Base-by-base conservation (phyloP, 208 protist species). In the Trypanosoma congolense region DNA sequence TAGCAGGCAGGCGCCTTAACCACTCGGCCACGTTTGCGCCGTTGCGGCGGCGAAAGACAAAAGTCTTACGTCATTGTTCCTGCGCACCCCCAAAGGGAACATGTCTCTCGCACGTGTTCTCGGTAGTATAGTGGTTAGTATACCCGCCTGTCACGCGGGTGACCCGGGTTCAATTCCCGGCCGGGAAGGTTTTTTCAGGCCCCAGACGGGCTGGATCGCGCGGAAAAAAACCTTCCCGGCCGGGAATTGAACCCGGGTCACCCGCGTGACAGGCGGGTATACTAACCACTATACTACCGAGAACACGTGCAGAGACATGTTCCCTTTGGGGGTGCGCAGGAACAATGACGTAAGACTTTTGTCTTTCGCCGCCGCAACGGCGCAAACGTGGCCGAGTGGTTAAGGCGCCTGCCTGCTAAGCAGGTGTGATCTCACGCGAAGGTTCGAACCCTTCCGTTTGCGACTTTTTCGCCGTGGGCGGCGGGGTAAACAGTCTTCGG, bases 1-100 rank as follows among this genome's bases (percentile, higher is more conserved):
- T 90, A 90, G 83, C 83, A 90, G 83, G 83, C 83, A 83, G 77
- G 73, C 83, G 83, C 83, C 78, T 90, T 90, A 85, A 87, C 79
- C 83, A 90, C 76, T 87, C 83, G 83, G 79, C 79, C 78, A 90
- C 72, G 69, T 90, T 90, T 87, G 83, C 83, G 72, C 56, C 42
- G 12, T 40, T 14, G 35, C 14, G 35, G 10, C 35, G 14, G 14
- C 41, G 5, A 12, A 55, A 16, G 16, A 8, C 8, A 6, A 25
- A 18, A 55, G 33, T 14, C n/a, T n/a, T n/a, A n/a, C n/a, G n/a
- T n/a, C n/a, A n/a, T n/a, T n/a, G n/a, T n/a, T n/a, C n/a, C n/a
- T n/a, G n/a, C n/a, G n/a, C n/a, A n/a, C n/a, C n/a, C n/a, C n/a
- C n/a, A 8, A 40, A 8, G 35, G 35, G 35, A 40, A 14, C 35